Evolutionary conservation across 129 eudicot genomes (phyloP).

Genomic region (Kitagawia praeruptora): DNA sequence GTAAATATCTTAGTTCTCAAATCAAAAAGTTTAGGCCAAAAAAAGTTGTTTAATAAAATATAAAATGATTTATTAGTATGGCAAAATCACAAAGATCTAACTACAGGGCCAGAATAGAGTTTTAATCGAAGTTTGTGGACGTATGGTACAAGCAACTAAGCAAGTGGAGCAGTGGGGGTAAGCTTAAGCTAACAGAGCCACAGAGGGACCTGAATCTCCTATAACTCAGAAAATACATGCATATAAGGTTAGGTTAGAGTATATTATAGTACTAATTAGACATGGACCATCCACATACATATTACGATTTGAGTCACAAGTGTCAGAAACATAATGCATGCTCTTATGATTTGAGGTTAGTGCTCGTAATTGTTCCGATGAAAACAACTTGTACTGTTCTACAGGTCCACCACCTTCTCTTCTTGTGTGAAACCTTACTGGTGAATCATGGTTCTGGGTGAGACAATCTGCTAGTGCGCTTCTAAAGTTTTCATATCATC

Average conservation of each 20-base stretch:
- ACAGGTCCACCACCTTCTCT: not conserved
- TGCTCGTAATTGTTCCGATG: not conserved
- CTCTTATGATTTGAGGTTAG: not conserved
- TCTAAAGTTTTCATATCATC: not conserved
- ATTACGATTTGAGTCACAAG: not conserved
- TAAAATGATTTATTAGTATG: no score
- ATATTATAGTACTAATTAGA: not conserved
- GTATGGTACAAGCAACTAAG: not conserved
- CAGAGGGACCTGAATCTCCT: not conserved
- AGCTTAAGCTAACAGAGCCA: no score
- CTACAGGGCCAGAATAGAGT: no score
- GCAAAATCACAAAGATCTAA: no score
- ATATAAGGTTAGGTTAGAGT: not conserved
- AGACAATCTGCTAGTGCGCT: not conserved
- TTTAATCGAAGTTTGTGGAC: not conserved
- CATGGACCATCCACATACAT: not conserved
- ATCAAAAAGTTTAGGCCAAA: no score
- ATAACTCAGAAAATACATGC: not conserved
- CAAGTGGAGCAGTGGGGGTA: not conserved
- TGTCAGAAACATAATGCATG: not conserved
- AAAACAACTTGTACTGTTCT: not conserved
- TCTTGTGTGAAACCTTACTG: not conserved
- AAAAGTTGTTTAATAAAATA: no score
- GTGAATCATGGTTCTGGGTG: constrained; percentile 7
- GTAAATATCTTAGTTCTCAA: no score